phyloP scores from a whole-genome alignment of 495 filamentous ascomycete genomes.

The Tuber aestivum region DNA sequence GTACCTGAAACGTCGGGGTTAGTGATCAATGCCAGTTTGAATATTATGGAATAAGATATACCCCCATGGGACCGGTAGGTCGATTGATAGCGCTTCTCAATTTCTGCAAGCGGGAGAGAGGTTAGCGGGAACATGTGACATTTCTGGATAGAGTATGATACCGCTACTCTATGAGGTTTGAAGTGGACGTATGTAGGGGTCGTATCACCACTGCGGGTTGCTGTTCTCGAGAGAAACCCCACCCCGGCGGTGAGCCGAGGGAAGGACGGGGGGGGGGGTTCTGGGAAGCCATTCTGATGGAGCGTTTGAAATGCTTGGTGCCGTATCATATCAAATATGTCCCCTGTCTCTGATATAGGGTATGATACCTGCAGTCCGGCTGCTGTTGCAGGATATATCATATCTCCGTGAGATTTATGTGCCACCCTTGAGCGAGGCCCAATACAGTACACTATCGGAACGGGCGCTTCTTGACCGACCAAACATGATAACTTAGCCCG shows the following conservation, averaged over 20 bases:
- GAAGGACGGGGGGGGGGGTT: background rate
- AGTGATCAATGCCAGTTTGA: background rate
- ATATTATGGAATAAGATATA: background rate
- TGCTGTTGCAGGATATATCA: background rate
- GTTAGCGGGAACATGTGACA: background rate
- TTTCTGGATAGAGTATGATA: background rate
- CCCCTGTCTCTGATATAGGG: background rate
- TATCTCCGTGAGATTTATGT: background rate
- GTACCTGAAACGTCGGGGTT: background rate
- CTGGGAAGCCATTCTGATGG: background rate
- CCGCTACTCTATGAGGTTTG: background rate
- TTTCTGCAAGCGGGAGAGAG: background rate
- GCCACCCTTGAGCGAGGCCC: background rate
- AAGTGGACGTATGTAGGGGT: background rate
- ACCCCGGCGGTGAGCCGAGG: background rate
- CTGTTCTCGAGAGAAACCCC: background rate
- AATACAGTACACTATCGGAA: background rate
- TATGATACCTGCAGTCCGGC: background rate
- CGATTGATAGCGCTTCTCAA: background rate
- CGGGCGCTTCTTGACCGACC: background rate
- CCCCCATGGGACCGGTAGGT: background rate
- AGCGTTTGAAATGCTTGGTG: background rate
- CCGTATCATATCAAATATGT: background rate
- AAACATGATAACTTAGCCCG: background rate
- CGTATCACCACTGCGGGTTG: background rate